Evolutionary conservation across 2,329 filamentous ascomycete genomes (phyloP).

Genomic region (Cryphonectria japonica): DNA sequence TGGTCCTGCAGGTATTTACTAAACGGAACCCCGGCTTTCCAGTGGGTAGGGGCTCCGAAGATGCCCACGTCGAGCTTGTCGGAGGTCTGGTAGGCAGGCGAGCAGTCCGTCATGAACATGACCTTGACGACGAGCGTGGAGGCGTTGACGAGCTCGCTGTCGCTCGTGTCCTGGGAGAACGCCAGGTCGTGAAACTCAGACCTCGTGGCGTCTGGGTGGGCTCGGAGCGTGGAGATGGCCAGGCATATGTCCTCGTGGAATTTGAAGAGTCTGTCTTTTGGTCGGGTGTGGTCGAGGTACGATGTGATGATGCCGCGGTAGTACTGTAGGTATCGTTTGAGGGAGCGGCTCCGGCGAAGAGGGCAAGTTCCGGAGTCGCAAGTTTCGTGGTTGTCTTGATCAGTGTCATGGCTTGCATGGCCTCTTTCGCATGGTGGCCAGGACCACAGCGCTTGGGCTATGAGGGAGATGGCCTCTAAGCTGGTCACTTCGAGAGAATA

Average conservation of each 20-base stretch:
- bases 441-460: background rate
- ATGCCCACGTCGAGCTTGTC: background rate
- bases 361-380: background rate
- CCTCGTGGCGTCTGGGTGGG: background rate
- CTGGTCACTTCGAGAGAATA: background rate
- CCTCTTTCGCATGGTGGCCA: background rate
- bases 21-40: background rate
- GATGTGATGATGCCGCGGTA: background rate
- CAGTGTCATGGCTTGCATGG: too few relatives aligned
- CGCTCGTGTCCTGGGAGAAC: background rate
- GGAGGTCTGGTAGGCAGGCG: background rate
- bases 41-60: background rate
- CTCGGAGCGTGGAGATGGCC: background rate
- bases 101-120: slow-evolving; percentile 6
- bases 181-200: background rate
- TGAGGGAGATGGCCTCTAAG: background rate
- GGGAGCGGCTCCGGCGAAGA: background rate
- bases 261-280: background rate
- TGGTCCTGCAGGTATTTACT: slow-evolving; percentile 2
- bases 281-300: background rate
- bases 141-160: background rate
- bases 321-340: background rate
- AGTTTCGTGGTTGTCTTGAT: background rate
- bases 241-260: background rate
- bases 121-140: background rate